Evolutionary conservation across 2,329 filamentous ascomycete genomes (phyloP).

Genomic region (Catunica adiposa): DNA sequence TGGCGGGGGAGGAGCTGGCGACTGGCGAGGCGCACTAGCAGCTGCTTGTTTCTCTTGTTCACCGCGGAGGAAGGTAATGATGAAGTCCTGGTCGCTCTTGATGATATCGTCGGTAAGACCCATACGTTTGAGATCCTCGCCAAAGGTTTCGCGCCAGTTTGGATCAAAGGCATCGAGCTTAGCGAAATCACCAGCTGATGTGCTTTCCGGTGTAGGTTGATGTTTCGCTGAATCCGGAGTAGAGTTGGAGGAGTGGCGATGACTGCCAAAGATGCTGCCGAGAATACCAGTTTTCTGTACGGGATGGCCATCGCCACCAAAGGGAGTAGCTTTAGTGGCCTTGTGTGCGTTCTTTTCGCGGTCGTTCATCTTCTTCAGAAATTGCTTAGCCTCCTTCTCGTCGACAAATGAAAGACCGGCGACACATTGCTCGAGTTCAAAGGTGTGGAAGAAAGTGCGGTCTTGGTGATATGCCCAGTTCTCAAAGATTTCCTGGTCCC

Average conservation of each 20-base stretch:
- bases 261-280: constrained; percentile 44
- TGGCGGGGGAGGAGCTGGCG: constrained; percentile 12
- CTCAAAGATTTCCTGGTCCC: constrained; percentile 97
- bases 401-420: constrained; percentile 85
- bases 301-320: constrained; percentile 36
- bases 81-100: constrained; percentile 51
- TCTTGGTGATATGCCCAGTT: constrained; percentile 92
- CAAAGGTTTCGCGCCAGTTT: constrained; percentile 48
- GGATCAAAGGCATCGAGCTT: constrained; percentile 48
- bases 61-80: constrained; percentile 45
- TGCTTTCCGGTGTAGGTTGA: constrained; percentile 21
- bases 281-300: constrained; percentile 29
- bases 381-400: constrained; percentile 93
- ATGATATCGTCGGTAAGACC: constrained; percentile 51
- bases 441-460: constrained; percentile 92
- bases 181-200: constrained; percentile 38
- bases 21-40: constrained; percentile 14
- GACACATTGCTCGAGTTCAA: constrained; percentile 84
- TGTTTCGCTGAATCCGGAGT: constrained; percentile 36
- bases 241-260: constrained; percentile 42
- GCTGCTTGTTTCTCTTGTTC: constrained; percentile 31
- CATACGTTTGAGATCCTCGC: constrained; percentile 44
- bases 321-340: constrained; percentile 63
- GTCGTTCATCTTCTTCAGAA: constrained; percentile 95
- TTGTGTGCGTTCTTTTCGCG: constrained; percentile 91